Evolutionary conservation across 2,329 filamentous ascomycete species (phyloP), one percentile per base, ranked within the genome.

Genomic region (Cercospora sp.): DNA sequence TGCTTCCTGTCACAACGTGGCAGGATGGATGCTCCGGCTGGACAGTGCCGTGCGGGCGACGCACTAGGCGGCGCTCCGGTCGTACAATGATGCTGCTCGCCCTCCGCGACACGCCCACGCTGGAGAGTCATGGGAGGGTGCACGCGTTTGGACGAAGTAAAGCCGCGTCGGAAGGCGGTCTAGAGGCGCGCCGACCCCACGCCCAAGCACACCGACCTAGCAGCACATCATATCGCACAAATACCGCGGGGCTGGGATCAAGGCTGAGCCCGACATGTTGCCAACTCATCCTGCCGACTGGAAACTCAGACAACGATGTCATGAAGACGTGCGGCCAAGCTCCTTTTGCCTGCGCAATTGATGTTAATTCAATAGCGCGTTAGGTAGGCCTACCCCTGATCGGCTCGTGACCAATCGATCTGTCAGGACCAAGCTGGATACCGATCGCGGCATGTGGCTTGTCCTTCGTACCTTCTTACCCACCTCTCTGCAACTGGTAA

Each of bases 301-400:
- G 31, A 42, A 62, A 20, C 36, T 40, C 36, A 48, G 20, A 28
- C 51, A 53, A 51, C 63, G 28, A 60, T 64, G 65, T 67, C 65
- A 60, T 33, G 31, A 51, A 63, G 48, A 51, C 23, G 30, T 57
- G 31, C 63, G 13, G 65, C 65, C 65, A 67, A 67, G 65, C 28
- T 31, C 18, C 23, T 48, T 20, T 30, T 36, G 53, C 53, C 58
- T 57, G 63, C 30, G 53, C 26, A 65, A 48, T 55, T 63, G 61
- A 63, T 63, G 40, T 16, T 3, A 28, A 55, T 55, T 55, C 48
- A 53, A 63, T 36, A 40, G 30, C 31, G 48, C 61, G 28, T 57
- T 26, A 61, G 31, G 45, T n/a, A 40, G 42, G 51, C 51, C 28
- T 28, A 16, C 45, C 63, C 63, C 63, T 58, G 51, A 58, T 45